Base-by-base conservation (phyloP, 1,284 basidiomycete genomes). In the Leccinum fallax region DNA sequence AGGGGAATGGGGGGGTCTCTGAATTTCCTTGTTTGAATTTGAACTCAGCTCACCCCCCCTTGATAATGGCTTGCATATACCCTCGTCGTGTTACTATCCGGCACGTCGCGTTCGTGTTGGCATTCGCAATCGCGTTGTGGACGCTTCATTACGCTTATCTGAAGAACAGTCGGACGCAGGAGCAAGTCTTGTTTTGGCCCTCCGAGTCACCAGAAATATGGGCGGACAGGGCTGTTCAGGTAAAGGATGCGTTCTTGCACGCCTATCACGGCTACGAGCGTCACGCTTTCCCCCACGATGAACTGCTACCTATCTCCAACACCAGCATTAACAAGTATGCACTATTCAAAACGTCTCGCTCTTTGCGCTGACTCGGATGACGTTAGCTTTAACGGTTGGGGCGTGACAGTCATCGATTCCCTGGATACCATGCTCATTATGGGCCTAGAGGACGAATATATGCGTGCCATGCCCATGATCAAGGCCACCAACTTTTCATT, bases 381-480 rank as follows among this genome's bases (percentile, higher is more conserved):
- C 10, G 13, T 16, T 65, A 90, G 89, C 61, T 89, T 90, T 72
- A 90, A 90, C 70, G 88, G 92, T 8, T 97, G 95, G 95, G 94
- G 93, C 13, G 89, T 95, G 0, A 90, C 90, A 1, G 83, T 88
- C 58, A 83, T 93, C 63, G 93, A 94, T 69, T 86, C 90, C 3
- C 83, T 98, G 16, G 94, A 97, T 72, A 97, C 95, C 0, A 88
- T 98, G 78, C 81, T 93, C 30, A 78, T 98, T 57, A 92, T 98
- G 90, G 89, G 83, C 26, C 81, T 97, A 11, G 77, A 87, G n/a
- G 83, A 87, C 13, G 92, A 97, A 73, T 97, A 92, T 75, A 74
- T 81, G 26, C 81, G 87, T 3, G 93, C 92, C 3, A 77, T 95
- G 3, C 78, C 84, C n/a, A 81, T 91, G 62, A 83, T 97, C 28